These are phyloP conservation scores for Fragaria nilgerrensis DNA, from an alignment of 306 rosid species.

Conservation along the genomic window DNA sequence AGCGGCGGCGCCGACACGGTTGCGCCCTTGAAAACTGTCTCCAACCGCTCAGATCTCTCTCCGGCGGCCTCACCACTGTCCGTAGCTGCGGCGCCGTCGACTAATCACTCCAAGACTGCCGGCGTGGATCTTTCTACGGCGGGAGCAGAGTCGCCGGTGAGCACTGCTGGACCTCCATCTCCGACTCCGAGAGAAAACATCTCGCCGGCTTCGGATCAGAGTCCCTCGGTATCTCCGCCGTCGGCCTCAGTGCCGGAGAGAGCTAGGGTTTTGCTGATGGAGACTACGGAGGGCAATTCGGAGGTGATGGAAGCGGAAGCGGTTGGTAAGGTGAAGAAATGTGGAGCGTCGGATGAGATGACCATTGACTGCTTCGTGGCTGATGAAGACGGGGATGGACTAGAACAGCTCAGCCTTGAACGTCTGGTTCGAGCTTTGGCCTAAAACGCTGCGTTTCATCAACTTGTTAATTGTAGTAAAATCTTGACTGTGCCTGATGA, in stretches of 20 bases:
- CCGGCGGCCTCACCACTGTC: neutral
- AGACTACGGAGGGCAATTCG: neutral
- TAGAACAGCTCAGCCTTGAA: neutral
- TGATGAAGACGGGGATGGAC: constrained; percentile 1
- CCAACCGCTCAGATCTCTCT: constrained; percentile 1
- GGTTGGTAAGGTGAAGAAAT: neutral
- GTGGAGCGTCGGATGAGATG: constrained; percentile 15
- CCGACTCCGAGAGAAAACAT: neutral
- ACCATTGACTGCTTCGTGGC: constrained; percentile 9
- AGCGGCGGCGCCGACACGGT: neutral
- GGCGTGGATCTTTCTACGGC: neutral
- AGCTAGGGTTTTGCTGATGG: constrained; percentile 10
- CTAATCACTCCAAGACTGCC: neutral
- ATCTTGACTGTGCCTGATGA: neutral
- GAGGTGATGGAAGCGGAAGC: neutral
- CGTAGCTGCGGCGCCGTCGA: neutral
- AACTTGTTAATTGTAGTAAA: neutral
- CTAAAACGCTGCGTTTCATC: neutral
- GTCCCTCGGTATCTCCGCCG: neutral
- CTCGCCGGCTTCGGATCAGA: neutral
- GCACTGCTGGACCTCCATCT: neutral
- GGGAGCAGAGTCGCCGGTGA: neutral
- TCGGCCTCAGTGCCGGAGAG: neutral
- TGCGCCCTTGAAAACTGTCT: neutral
- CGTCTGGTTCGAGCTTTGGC: neutral